Conservation (phyloP, 495 filamentous ascomycete genomes). For the Podospora pseudopauciseta region DNA sequence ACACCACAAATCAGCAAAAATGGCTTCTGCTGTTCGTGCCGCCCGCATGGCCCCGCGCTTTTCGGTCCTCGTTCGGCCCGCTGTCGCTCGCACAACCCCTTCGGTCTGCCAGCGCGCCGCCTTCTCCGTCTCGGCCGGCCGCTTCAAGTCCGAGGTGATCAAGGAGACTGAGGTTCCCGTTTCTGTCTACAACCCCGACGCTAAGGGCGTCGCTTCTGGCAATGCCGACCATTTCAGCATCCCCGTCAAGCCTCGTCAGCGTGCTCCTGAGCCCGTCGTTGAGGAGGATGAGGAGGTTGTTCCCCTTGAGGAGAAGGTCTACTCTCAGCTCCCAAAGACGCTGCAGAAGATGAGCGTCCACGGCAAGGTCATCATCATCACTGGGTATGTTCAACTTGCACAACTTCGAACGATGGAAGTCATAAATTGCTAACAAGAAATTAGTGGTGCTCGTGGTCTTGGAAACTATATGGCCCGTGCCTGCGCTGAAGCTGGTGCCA, state of each 20-base stretch:
- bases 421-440: constrained; percentile 22
- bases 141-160: constrained; percentile 45
- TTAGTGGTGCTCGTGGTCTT: constrained; percentile 69
- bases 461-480: constrained; percentile 75
- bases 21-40: constrained; percentile 40
- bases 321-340: constrained; percentile 51
- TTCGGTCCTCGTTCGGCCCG: constrained; percentile 34
- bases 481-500: constrained; percentile 67
- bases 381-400: constrained; percentile 53
- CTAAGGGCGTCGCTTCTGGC: constrained; percentile 40
- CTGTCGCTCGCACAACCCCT: constrained; percentile 17
- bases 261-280: constrained; percentile 28
- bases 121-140: constrained; percentile 37
- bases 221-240: constrained; percentile 68
- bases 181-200: constrained; percentile 44
- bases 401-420: not conserved
- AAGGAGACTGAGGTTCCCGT: constrained; percentile 50
- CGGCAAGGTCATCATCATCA: constrained; percentile 67
- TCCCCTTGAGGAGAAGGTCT: constrained; percentile 45
- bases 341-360: constrained; percentile 61
- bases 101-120: constrained; percentile 33
- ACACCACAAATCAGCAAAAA: constrained; percentile 26
- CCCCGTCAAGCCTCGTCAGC: constrained; percentile 62
- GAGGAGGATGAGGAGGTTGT: constrained; percentile 34
- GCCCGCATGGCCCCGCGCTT: constrained; percentile 34